Base-by-base conservation (phyloP, 1,284 basidiomycete genomes). In the Taiwanofungus camphoratus region DNA sequence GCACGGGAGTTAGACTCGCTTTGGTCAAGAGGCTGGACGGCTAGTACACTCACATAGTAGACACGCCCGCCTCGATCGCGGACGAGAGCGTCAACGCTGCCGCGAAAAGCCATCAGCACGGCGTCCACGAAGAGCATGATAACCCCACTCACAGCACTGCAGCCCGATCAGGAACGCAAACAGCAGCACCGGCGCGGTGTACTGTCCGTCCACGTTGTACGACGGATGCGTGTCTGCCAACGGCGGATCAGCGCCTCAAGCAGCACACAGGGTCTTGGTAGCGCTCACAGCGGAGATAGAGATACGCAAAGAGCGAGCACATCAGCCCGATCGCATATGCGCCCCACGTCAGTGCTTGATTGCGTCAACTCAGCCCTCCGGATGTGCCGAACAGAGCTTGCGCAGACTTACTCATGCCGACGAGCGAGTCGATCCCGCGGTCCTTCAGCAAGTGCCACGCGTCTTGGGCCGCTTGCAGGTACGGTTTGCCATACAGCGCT, bases 391-490 rank as follows among this genome's bases (percentile, higher is more conserved):
- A 19, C 41, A 6, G 29, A 27, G 45, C 34, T 26, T 39, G 34
- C 16, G 39, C 37, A 31, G 5, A 62, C 77, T 60, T 53, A 82
- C 81, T 81, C 71, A 87, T 91, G 54, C 83, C 79, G 48, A 92
- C 83, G 15, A 94, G 73, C 1, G 79, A 87, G 56, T 90, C 86
- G 52, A 93, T 85, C 69, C 84, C 92, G 45, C 89, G 77, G 57
- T 93, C 86, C 56, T 79, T 82, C 68, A 94, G 80, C 42, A 93
- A 61, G n/a, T 75, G 72, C 89, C 89, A 95, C 0, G 92, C 92
- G 60, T 92, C 89, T 63, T 88, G 92, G 3, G 92, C 89, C n/a
- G 92, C 92, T 13, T 70, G 60, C 41, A 92, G 76, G 57, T 94
- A 95, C 1, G 81, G 67, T 65, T 95, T 94, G 19, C 92, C 92